Percentiles rank a stretch among this genome's conserved stretches.
These are phyloP conservation scores for Pythium utonaiense DNA, from an alignment of 352 stramenopile species.

Conservation along the genomic window DNA sequence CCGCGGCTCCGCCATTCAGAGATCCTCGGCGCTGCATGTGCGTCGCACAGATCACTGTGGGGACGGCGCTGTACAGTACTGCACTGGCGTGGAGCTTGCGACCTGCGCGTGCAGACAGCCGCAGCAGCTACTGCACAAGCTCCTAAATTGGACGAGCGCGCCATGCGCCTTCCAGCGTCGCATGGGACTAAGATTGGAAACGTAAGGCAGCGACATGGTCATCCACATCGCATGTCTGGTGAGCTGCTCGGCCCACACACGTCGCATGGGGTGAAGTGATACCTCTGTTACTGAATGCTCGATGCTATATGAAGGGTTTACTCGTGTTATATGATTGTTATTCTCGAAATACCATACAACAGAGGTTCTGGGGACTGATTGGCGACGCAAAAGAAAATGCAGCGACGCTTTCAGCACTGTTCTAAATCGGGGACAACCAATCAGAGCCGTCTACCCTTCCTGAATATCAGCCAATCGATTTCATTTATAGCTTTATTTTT, in stretches of 20 bases:
- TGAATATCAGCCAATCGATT: conserved; percentile 3
- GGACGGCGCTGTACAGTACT: not conserved
- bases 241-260: not conserved
- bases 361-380: not conserved
- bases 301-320: not conserved
- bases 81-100: not conserved
- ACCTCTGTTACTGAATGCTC: conserved; percentile 1
- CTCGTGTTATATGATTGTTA: not conserved
- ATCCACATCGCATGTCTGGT: not conserved
- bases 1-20: conserved; percentile 4
- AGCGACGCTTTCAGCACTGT: not conserved
- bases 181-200: conserved; percentile 8
- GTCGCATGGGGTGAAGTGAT: not conserved
- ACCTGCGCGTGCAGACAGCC: not conserved
- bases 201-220: not conserved
- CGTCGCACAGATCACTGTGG: not conserved
- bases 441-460: not conserved
- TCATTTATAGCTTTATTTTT: not conserved
- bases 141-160: not conserved
- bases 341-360: no score
- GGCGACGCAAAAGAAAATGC: conserved; percentile 11
- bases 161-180: not conserved
- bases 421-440: conserved; percentile 8
- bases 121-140: not conserved
- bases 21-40: conserved; percentile 18